phyloP scores from a whole-genome alignment of 768 basidiomycete species.

The Rhizopogon vesiculosus region DNA sequence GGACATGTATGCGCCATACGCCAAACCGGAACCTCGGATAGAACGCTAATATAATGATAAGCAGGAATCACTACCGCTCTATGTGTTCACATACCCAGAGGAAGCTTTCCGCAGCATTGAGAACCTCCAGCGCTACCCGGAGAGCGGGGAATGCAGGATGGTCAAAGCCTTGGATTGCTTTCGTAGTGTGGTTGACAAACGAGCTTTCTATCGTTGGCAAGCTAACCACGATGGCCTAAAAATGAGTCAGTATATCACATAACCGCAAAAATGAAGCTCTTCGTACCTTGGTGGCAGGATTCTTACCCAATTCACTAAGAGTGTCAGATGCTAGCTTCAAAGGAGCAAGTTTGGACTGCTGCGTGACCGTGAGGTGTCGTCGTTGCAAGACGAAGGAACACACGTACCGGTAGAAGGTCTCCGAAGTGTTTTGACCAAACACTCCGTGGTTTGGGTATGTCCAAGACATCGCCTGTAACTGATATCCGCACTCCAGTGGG shows the following conservation, averaged over 20 bases:
- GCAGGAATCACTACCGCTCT: conserved; percentile 5
- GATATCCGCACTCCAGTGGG: conserved; percentile 84
- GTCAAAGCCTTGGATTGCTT: conserved; percentile 72
- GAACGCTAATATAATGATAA: conserved; percentile 51
- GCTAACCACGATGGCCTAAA: conserved; percentile 78
- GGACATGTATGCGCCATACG: conserved; percentile 82
- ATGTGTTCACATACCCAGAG: conserved; percentile 68
- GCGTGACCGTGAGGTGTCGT: conserved; percentile 2
- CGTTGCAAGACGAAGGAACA: not conserved
- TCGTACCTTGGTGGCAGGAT: conserved; percentile 65
- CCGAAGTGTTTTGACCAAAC: conserved; percentile 72
- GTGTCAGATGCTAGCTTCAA: conserved; percentile 64
- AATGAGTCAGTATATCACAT: conserved; percentile 5
- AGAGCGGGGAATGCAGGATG: conserved; percentile 85
- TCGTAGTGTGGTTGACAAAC: conserved; percentile 73
- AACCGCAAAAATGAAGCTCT: not conserved
- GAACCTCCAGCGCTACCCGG: conserved; percentile 75
- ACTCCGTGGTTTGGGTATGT: conserved; percentile 64
- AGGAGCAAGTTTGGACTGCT: conserved; percentile 56
- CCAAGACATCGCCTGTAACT: conserved; percentile 82
- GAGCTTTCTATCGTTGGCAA: conserved; percentile 94
- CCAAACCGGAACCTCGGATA: conserved; percentile 91
- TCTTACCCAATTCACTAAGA: conserved; percentile 69
- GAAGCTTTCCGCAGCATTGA: conserved; percentile 93
- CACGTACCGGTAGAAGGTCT: conserved; percentile 52